Base-by-base conservation (phyloP, 2,329 filamentous ascomycete species). In the Nemania sp. region DNA sequence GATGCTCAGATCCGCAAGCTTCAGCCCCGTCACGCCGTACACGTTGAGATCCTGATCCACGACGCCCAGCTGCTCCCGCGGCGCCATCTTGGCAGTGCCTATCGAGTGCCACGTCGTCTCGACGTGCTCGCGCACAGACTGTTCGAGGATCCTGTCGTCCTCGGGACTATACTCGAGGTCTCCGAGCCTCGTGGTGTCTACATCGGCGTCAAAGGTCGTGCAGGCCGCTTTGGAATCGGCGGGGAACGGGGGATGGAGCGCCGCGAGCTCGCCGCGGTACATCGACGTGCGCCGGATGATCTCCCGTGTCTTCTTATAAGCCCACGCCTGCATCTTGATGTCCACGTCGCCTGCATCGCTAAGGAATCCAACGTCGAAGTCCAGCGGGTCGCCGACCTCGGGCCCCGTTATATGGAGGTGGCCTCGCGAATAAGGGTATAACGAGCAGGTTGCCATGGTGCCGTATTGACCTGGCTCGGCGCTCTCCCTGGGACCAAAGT, bases 221-320 rank as follows among this genome's bases (percentile, higher is more conserved):
- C 43, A 59, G 3, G 54, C 57, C n/a, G 80, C 81, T 12, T 74
- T 70, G 0, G 78, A 81, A 0, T 68, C 73, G 0, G 73, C 60
- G 0, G 77, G 68, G 66, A 83, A 84, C 12, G 71, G 68, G 1
- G 82, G 82, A 61, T 83, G 80, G 0, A 73, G 71, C 5, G 70
- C 63, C 3, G 74, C 70, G 2, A 80, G 39, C 66, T 83, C 78
- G 68, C 84, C 77, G 57, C 77, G 67, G 72, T 81, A 87, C 59
- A 79, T 76, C 2, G 78, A 72, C 68, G 84, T 82, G 13, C 85
- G 81, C 2, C 86, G 81, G 20, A 79, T 75, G 54, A 88, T 80
- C 71, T 88, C 86, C 2, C 87, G 83, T n/a, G 80, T 78, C 67
- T 82, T 83, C 73, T 90, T 90, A 76, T 90, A 90, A 0, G 77